These are phyloP conservation scores for Yamadazyma siamensis DNA, from an alignment of 1,139 yeast genomes.

Conservation along the genomic window DNA sequence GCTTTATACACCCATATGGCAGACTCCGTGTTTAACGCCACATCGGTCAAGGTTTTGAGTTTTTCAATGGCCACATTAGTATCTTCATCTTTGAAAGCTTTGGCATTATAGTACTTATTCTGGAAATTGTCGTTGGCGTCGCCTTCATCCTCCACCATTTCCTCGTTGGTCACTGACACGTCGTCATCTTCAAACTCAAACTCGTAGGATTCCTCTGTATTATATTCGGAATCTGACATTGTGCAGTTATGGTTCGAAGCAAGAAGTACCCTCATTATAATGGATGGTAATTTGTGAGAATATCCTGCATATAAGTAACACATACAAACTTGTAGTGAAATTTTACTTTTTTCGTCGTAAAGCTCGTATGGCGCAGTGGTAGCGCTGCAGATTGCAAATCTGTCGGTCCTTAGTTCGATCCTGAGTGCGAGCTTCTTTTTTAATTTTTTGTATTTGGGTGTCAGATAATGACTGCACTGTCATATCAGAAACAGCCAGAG, in stretches of 20 bases:
- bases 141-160: conserved; percentile 20
- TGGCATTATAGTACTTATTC: conserved; percentile 59
- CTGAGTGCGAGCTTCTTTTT: conserved; percentile 42
- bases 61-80: conserved; percentile 41
- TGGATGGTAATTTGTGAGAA: too few species aligned
- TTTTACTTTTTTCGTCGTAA: too few species aligned
- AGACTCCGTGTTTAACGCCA: conserved; percentile 17
- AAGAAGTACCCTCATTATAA: conserved; percentile 75
- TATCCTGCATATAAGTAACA: too few species aligned
- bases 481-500: too few species aligned
- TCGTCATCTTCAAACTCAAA: conserved; percentile 65
- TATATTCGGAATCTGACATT: conserved; percentile 58
- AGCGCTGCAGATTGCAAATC: conserved; percentile 57
- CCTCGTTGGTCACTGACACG: conserved; percentile 33
- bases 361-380: conserved; percentile 54
- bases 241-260: conserved; percentile 76
- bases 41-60: conserved; percentile 33
- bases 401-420: conserved; percentile 53
- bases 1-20: conserved; percentile 55
- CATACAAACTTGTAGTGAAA: too few species aligned
- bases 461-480: too few species aligned
- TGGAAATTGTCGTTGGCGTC: conserved; percentile 32
- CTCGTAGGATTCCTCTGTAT: conserved; percentile 62
- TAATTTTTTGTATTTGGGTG: too few species aligned
- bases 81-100: conserved; percentile 61